Conservation (phyloP, 2,329 filamentous ascomycete genomes). For the Venturia effusa region DNA sequence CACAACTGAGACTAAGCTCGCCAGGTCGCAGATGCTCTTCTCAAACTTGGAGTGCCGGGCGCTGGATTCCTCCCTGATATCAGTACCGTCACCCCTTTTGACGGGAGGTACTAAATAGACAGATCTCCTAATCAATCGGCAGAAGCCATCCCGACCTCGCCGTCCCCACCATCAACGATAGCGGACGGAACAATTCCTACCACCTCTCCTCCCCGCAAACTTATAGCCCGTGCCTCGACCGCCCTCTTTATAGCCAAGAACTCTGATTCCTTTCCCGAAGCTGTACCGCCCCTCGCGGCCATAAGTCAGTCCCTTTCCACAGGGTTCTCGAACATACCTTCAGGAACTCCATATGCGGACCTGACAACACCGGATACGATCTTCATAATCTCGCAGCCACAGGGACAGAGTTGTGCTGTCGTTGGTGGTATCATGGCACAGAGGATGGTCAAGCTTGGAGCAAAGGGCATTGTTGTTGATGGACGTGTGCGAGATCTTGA, state of each 20-base stretch:
- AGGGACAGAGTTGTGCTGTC: conserved; percentile 55
- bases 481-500: conserved; percentile 57
- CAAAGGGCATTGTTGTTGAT: conserved; percentile 53
- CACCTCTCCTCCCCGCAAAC: conserved; percentile 17
- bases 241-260: conserved; percentile 52
- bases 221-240: conserved; percentile 47
- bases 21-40: conserved; percentile 60
- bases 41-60: conserved; percentile 55
- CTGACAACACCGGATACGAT: conserved; percentile 48
- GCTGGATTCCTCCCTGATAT: conserved; percentile 59
- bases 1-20: background rate
- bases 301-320: conserved; percentile 11
- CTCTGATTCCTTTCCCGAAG: conserved; percentile 24
- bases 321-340: conserved; percentile 40
- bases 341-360: conserved; percentile 58
- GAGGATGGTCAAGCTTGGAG: conserved; percentile 53
- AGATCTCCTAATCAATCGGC: conserved; percentile 12
- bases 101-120: too few relatives aligned
- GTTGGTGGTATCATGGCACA: conserved; percentile 69
- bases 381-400: conserved; percentile 55
- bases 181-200: conserved; percentile 16
- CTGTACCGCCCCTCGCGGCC: conserved; percentile 7
- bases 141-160: conserved; percentile 16
- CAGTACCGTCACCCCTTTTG: conserved; percentile 30
- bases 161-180: conserved; percentile 4